A percentile compares a stretch with the other conserved stretches of the same genome.
These are phyloP conservation scores for Nepenthes alata DNA, from an alignment of 179 eudicot species.

Conservation along the genomic window DNA sequence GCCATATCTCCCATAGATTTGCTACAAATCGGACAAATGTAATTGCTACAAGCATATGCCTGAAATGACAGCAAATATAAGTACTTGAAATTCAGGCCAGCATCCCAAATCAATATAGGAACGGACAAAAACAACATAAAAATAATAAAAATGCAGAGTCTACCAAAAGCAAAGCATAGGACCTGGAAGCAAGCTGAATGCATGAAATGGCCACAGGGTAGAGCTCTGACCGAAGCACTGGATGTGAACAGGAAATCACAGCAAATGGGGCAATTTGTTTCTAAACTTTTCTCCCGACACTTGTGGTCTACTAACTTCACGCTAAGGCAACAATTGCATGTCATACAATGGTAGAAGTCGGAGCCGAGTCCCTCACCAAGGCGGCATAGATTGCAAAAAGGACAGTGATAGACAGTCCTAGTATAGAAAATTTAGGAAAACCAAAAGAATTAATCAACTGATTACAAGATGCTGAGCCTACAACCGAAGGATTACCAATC, in stretches of 20 bases:
- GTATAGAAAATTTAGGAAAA: constrained; percentile 6
- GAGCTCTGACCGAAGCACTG: constrained; percentile 74
- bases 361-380: constrained; percentile 85
- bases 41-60: constrained; percentile 91
- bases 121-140: too few relatives aligned
- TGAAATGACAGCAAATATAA: constrained; percentile 14
- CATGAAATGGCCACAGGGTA: constrained; percentile 98
- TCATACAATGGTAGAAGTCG: constrained; percentile 95
- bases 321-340: constrained; percentile 76
- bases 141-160: not conserved
- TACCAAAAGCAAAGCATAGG: constrained; percentile 1
- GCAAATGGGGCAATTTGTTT: constrained; percentile 94
- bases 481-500: too few relatives aligned
- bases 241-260: constrained; percentile 95
- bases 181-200: constrained; percentile 99
- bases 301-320: constrained; percentile 70
- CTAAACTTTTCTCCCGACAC: constrained; percentile 86
- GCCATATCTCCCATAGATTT: constrained; percentile 94
- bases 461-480: not conserved
- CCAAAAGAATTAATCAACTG: constrained; percentile 6
- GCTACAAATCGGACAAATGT: constrained; percentile 86
- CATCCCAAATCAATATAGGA: not conserved
- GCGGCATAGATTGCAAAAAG: constrained; percentile 93
- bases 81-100: not conserved
- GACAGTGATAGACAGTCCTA: constrained; percentile 95